phyloP scores from a whole-genome alignment of 2,329 filamentous ascomycete species.

The Simplicillium aogashimaense region DNA sequence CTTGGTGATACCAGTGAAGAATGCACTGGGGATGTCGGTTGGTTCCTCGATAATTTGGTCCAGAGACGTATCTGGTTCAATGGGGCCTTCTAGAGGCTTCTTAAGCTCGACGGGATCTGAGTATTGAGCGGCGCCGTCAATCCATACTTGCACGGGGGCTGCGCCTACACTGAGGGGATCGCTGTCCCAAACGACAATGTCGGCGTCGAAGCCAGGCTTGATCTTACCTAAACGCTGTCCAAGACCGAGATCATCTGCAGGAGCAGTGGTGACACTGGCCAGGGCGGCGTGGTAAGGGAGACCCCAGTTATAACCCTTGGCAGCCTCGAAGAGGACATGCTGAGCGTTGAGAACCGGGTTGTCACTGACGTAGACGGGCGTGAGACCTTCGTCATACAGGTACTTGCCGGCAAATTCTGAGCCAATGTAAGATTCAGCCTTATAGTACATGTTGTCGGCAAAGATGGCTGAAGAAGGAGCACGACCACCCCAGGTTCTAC shows the following conservation, averaged over 20 bases:
- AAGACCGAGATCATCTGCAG: slow-evolving; percentile 47
- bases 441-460: slow-evolving; percentile 66
- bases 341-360: slow-evolving; percentile 63
- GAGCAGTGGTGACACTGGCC: slow-evolving; percentile 46
- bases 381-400: slow-evolving; percentile 54
- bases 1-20: slow-evolving; percentile 34
- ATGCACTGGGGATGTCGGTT: slow-evolving; percentile 23
- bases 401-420: slow-evolving; percentile 58
- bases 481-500: slow-evolving; percentile 43
- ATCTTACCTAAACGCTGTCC: slow-evolving; percentile 49
- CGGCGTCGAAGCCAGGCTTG: slow-evolving; percentile 52
- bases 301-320: slow-evolving; percentile 49
- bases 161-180: slow-evolving; percentile 52
- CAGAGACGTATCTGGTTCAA: slow-evolving; percentile 28
- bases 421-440: slow-evolving; percentile 54
- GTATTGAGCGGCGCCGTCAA: slow-evolving; percentile 50
- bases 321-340: slow-evolving; percentile 57
- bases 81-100: slow-evolving; percentile 33
- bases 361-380: slow-evolving; percentile 59
- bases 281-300: slow-evolving; percentile 51
- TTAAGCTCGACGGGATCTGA: slow-evolving; percentile 40
- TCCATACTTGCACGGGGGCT: slow-evolving; percentile 52
- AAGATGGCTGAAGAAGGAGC: slow-evolving; percentile 53
- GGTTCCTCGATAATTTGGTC: slow-evolving; percentile 31
- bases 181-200: slow-evolving; percentile 53